Evolutionary conservation across 352 stramenopile species (phyloP).

Genomic region (Pythium sp.): DNA sequence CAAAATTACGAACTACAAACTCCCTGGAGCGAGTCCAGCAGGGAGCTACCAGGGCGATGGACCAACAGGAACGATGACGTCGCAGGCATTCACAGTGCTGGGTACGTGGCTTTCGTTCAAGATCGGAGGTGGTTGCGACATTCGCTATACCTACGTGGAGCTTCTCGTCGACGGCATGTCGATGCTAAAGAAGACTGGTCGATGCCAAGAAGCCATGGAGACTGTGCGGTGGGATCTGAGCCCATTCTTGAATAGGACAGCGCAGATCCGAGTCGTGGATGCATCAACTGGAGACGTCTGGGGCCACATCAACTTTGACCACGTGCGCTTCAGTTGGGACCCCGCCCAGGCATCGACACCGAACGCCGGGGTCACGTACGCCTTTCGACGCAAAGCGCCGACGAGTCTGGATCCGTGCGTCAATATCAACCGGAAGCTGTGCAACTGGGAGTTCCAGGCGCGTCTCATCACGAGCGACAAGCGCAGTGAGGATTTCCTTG

Average conservation of each 20-base stretch:
- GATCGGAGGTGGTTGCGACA: constrained; percentile 94
- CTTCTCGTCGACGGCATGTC: constrained; percentile 92
- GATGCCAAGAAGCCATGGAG: constrained; percentile 90
- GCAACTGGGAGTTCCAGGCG: constrained; percentile 88
- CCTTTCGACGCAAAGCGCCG: constrained; percentile 68
- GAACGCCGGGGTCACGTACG: constrained; percentile 75
- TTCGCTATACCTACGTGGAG: constrained; percentile 90
- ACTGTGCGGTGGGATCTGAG: constrained; percentile 87
- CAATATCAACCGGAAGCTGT: constrained; percentile 61
- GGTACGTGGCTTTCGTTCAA: constrained; percentile 90
- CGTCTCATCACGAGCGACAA: constrained; percentile 90
- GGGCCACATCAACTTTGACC: constrained; percentile 97
- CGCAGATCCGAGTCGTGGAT: constrained; percentile 94
- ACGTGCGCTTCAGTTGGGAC: constrained; percentile 94
- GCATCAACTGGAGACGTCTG: constrained; percentile 77
- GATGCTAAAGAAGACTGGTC: constrained; percentile 84
- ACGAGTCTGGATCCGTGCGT: constrained; percentile 50
- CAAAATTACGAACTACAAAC: constrained; percentile 67
- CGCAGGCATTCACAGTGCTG: constrained; percentile 91
- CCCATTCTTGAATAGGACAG: constrained; percentile 74
- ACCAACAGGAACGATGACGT: constrained; percentile 91
- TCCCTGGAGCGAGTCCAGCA: constrained; percentile 56
- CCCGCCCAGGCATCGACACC: constrained; percentile 55
- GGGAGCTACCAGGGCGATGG: constrained; percentile 89
- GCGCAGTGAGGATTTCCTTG: constrained; percentile 81